phyloP scores from a whole-genome alignment of 225 moss, liverwort and hornwort species.

The Polytrichum commune region DNA sequence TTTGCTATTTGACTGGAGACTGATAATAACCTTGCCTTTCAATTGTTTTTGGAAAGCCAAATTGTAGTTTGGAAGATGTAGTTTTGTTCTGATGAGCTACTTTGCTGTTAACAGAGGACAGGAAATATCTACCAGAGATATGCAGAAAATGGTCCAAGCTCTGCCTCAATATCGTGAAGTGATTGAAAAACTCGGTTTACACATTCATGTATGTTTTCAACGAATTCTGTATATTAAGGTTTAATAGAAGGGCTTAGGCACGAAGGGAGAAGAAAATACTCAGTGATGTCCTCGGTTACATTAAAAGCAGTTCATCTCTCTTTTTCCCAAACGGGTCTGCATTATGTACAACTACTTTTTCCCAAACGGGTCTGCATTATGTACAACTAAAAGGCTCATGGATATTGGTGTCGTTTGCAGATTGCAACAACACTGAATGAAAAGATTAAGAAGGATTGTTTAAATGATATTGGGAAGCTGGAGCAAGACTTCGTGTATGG shows the following conservation, averaged over 20 bases:
- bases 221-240: too few species aligned
- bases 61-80: too few species aligned
- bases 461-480: conserved; percentile 83
- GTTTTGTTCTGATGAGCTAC: background rate
- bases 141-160: conserved; percentile 97
- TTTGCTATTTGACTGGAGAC: too few species aligned
- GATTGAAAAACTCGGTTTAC: conserved; percentile 91
- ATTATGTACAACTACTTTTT: too few species aligned
- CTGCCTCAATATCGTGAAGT: conserved; percentile 95
- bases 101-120: conserved; percentile 52
- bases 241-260: too few species aligned
- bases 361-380: too few species aligned
- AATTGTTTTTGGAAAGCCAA: too few species aligned
- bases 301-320: too few species aligned
- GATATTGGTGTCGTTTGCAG: conserved; percentile 22
- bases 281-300: too few species aligned
- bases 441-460: conserved; percentile 67
- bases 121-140: conserved; percentile 92
- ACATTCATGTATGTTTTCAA: conserved; percentile 61
- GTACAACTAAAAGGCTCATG: background rate
- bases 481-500: conserved; percentile 98
- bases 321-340: too few species aligned
- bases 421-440: conserved; percentile 91
- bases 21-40: too few species aligned
- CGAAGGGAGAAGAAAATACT: too few species aligned